A percentile compares a stretch with the other conserved stretches of the same genome.
These are phyloP conservation scores for Pleurotus tuber-regium DNA, from an alignment of 768 basidiomycete genomes.

Conservation along the genomic window DNA sequence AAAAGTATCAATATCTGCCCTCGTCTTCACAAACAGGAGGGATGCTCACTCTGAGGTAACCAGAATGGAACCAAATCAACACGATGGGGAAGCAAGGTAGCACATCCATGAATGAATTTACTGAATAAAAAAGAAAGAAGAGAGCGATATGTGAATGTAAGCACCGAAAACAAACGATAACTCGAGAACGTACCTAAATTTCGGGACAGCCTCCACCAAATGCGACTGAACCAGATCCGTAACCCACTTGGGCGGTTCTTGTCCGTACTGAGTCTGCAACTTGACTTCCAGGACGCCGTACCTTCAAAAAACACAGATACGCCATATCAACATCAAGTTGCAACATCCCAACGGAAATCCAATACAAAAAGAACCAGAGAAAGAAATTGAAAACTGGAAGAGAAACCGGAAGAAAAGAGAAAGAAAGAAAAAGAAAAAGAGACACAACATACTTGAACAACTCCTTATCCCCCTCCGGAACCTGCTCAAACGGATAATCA, in stretches of 20 bases:
- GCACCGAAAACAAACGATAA: too few relatives aligned
- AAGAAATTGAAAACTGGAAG: too few relatives aligned
- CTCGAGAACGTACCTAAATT: slow-evolving; percentile 74
- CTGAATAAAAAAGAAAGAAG: slow-evolving; percentile 45
- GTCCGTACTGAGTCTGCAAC: slow-evolving; percentile 92
- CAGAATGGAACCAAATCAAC: slow-evolving; percentile 98
- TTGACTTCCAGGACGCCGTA: slow-evolving; percentile 98
- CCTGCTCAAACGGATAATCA: slow-evolving; percentile 83
- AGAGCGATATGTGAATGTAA: too few relatives aligned
- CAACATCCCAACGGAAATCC: too few relatives aligned
- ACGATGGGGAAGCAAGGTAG: slow-evolving; percentile 86
- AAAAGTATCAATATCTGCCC: not conserved
- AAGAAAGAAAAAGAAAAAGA: too few relatives aligned
- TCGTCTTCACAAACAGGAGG: not conserved
- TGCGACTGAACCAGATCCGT: slow-evolving; percentile 94
- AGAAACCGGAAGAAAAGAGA: too few relatives aligned
- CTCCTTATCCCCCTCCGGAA: slow-evolving; percentile 79
- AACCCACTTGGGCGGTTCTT: slow-evolving; percentile 96
- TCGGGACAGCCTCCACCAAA: slow-evolving; percentile 95
- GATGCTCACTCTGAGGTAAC: slow-evolving; percentile 83
- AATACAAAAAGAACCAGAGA: too few relatives aligned
- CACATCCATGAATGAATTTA: slow-evolving; percentile 96
- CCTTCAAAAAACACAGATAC: slow-evolving; percentile 26
- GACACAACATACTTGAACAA: slow-evolving; percentile 71
- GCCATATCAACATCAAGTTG: too few relatives aligned